Evolutionary conservation across 2,329 filamentous ascomycete species (phyloP), one percentile per base, ranked within the genome.

Genomic region (Exophiala oligosperma): DNA sequence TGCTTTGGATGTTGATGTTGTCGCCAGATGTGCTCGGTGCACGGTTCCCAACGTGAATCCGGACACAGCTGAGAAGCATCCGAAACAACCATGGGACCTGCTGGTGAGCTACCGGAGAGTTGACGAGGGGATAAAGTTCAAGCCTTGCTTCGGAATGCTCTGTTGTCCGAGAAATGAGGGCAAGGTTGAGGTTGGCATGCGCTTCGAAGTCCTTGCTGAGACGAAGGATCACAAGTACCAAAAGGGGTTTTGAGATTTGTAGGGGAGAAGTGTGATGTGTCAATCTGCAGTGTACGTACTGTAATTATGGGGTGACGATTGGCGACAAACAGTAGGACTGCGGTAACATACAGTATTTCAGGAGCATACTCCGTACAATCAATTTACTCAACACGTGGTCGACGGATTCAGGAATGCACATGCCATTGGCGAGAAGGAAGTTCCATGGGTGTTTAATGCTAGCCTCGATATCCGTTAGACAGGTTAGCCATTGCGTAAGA

Each of bases 141-240:
- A 87, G 73, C 85, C 85, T 41, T 86, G 84, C 64, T 87, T 87
- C 74, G 85, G 85, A 1, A 87, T 88, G 85, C 69, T 87, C 66
- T 81, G 83, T 68, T 81, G 82, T 52, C 84, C 85, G 14, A 75
- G 79, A 59, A 76, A 74, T 44, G 81, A 85, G 61, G 83, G 82
- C 0, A 68, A 73, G 49, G 67, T 88, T 8, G 75, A 76, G 56
- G 80, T 87, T 9, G 85, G 85, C 0, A 84, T 83, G 78, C 76
- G 71, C 66, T 72, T 88, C 58, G 80, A 85, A 65, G 81, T 86
- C 2, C 71, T 79, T 60, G 79, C 81, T 66, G 80, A 81, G 62
- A 87, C 84, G 49, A 74, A 77, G 41, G 50, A 56, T 17, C 85
- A 88, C 74, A 71, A 76, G 57, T 85, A 84, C 73, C 75, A 80